A percentile compares a stretch with the other conserved stretches of the same genome.
Conservation (phyloP, 2,329 filamentous ascomycete genomes). For the Trichophyton simii region DNA sequence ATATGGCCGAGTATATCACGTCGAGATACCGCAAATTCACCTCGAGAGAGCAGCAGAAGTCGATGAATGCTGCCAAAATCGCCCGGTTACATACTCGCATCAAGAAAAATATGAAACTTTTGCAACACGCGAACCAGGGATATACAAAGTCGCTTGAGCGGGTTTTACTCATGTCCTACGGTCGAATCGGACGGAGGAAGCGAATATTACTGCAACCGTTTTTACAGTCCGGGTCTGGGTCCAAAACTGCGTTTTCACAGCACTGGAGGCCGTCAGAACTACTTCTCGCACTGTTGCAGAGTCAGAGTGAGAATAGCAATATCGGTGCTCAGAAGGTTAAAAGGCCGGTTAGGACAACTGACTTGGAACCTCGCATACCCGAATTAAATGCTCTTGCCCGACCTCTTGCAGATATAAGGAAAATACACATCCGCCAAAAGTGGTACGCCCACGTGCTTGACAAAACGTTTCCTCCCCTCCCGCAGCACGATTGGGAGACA, state of each 20-base stretch:
- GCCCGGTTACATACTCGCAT: constrained; percentile 17
- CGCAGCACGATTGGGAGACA: constrained; percentile 24
- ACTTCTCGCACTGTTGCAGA: constrained; percentile 5
- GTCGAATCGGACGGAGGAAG: constrained; percentile 42
- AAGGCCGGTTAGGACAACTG: constrained; percentile 5
- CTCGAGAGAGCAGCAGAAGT: neutral
- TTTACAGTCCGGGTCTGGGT: constrained; percentile 5
- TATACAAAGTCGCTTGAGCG: constrained; percentile 39
- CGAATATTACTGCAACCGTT: constrained; percentile 33
- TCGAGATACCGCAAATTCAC: constrained; percentile 36
- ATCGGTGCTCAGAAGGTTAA: constrained; percentile 18
- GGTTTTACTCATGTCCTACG: constrained; percentile 45
- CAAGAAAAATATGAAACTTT: constrained; percentile 30
- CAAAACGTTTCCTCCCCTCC: constrained; percentile 28
- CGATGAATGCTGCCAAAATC: neutral
- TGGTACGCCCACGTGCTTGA: constrained; percentile 27
- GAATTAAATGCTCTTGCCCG: constrained; percentile 26
- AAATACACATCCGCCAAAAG: constrained; percentile 23
- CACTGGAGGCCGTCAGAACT: constrained; percentile 7
- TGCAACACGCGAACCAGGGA: constrained; percentile 45
- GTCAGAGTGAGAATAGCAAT: constrained; percentile 12
- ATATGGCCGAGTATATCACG: constrained; percentile 39
- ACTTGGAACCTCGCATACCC: constrained; percentile 22
- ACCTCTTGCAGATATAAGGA: constrained; percentile 21
- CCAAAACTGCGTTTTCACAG: constrained; percentile 7